Evolutionary conservation across 257 asterid species (phyloP).

Genomic region (Nicotiana tabacum): DNA sequence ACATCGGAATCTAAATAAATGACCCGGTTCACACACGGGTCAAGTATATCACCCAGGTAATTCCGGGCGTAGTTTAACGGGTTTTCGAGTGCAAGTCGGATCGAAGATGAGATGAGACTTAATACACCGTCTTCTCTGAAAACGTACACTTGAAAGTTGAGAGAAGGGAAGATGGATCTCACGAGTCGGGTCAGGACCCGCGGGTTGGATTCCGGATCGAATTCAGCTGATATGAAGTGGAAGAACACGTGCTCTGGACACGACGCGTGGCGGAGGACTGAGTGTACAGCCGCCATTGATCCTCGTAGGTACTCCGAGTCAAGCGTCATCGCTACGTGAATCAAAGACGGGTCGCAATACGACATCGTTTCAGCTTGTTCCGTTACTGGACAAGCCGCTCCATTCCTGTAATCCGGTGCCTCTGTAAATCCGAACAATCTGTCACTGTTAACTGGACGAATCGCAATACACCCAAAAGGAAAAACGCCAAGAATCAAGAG

Average conservation of each 20-base stretch:
- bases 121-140: constrained; percentile 9
- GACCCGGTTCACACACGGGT: constrained; percentile 12
- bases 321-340: constrained; percentile 1
- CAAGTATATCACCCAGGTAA: constrained; percentile 11
- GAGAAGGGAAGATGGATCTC: constrained; percentile 8
- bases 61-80: constrained; percentile 13
- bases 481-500: not conserved
- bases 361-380: not conserved
- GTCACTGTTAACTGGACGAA: not conserved
- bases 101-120: constrained; percentile 8
- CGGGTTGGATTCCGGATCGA: not conserved
- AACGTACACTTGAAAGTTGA: constrained; percentile 8
- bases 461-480: not conserved
- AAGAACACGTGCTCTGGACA: constrained; percentile 13
- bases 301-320: constrained; percentile 14
- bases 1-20: constrained; percentile 11
- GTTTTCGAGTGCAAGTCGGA: constrained; percentile 9
- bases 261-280: constrained; percentile 14
- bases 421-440: constrained; percentile 1
- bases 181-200: constrained; percentile 11
- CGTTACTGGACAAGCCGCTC: not conserved
- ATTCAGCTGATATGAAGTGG: constrained; percentile 7
- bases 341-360: not conserved
- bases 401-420: constrained; percentile 10
- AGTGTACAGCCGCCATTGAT: constrained; percentile 14